A percentile compares a stretch with the other conserved stretches of the same genome.
Conservation (phyloP, 2,329 filamentous ascomycete species). For the Diaporthe sp. region DNA sequence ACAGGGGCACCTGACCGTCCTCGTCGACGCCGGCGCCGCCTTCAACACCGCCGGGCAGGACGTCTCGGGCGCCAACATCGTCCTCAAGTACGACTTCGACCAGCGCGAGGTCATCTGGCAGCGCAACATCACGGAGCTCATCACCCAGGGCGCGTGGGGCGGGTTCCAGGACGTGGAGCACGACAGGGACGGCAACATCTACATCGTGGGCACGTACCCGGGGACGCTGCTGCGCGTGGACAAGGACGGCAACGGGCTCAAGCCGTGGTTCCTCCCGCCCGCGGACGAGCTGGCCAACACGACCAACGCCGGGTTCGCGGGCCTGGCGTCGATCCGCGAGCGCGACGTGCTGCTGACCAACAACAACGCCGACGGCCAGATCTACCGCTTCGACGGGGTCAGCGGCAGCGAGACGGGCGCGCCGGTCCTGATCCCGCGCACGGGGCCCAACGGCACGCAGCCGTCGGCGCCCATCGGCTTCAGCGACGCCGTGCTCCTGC, state of each 20-base stretch:
- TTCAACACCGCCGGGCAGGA: conserved; percentile 53
- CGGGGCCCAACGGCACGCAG: conserved; percentile 40
- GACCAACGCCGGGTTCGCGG: conserved; percentile 47
- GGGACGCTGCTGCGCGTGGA: conserved; percentile 53
- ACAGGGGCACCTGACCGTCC: conserved; percentile 49
- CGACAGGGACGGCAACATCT: conserved; percentile 53
- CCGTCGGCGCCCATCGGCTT: conserved; percentile 47
- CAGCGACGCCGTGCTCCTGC: conserved; percentile 49
- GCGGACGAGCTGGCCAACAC: conserved; percentile 45
- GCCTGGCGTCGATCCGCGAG: conserved; percentile 47
- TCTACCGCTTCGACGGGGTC: conserved; percentile 53
- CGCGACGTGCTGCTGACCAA: conserved; percentile 49
- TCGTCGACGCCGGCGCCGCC: conserved; percentile 53
- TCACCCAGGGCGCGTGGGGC: conserved; percentile 50
- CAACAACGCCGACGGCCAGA: conserved; percentile 50
- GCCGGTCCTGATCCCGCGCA: conserved; percentile 46
- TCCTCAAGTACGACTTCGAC: conserved; percentile 53
- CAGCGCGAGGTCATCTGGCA: conserved; percentile 49
- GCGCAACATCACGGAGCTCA: conserved; percentile 50
- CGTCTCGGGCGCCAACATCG: conserved; percentile 53
- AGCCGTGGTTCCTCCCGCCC: conserved; percentile 52
- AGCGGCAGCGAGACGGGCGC: conserved; percentile 44
- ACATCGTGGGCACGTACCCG: conserved; percentile 55
- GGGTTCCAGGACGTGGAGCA: conserved; percentile 58
- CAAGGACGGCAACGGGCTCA: conserved; percentile 47